Conservation (phyloP, 2,329 filamentous ascomycete genomes). For the Fusarium devonianum region DNA sequence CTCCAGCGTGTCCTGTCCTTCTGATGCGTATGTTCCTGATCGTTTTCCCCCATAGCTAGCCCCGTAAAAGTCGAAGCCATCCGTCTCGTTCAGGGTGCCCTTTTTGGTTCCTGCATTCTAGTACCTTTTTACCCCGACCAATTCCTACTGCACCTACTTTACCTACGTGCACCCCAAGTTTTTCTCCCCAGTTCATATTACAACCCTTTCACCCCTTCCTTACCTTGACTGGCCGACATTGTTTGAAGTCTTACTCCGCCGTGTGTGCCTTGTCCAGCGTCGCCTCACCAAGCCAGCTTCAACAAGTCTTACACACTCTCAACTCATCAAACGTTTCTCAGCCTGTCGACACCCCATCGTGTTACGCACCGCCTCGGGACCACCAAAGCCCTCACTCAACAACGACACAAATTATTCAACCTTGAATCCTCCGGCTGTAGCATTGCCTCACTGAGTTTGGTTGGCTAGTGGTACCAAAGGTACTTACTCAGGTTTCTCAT, state of each 20-base stretch:
- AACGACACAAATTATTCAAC: slow-evolving; percentile 18
- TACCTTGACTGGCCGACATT: background rate
- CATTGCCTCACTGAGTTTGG: slow-evolving; percentile 31
- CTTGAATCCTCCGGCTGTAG: slow-evolving; percentile 15
- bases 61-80: slow-evolving; percentile 28
- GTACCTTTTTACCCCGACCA: slow-evolving; percentile 24
- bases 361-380: slow-evolving; percentile 24
- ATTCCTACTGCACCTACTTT: slow-evolving; percentile 20
- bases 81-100: slow-evolving; percentile 14
- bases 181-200: slow-evolving; percentile 26
- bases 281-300: slow-evolving; percentile 28
- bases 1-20: slow-evolving; percentile 38
- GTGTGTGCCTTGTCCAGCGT: slow-evolving; percentile 28
- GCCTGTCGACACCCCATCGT: slow-evolving; percentile 30
- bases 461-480: slow-evolving; percentile 36
- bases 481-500: slow-evolving; percentile 34
- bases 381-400: slow-evolving; percentile 29
- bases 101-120: slow-evolving; percentile 34
- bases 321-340: slow-evolving; percentile 30
- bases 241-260: slow-evolving; percentile 17
- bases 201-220: slow-evolving; percentile 19
- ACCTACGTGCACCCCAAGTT: slow-evolving; percentile 32
- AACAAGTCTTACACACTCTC: slow-evolving; percentile 32
- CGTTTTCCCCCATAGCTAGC: slow-evolving; percentile 22
- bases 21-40: slow-evolving; percentile 27